Base-by-base conservation (phyloP, 75 land plant species). In the Cupressus sempervirens region DNA sequence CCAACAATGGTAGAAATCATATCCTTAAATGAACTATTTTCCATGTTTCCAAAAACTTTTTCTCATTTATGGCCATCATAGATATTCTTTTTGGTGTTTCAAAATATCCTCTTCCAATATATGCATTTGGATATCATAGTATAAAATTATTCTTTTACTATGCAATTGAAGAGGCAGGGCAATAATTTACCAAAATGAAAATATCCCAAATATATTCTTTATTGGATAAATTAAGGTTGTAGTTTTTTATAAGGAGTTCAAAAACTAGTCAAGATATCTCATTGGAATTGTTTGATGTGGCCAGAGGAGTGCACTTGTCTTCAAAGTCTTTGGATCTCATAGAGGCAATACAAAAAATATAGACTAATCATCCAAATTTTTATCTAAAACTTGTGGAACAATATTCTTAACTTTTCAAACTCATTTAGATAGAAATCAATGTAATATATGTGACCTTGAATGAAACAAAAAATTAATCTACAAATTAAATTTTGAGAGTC, bases 1-100 rank as follows among this genome's bases (percentile, higher is more conserved):
- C 99, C 99, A 72, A 96, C 85, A 48, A 98, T 98, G 76, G 98
- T 98, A 46, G 99, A 85, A 35, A 91, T 81, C 67, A 98, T 86
- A 80, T 98, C 99, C 90, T 98, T 97, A n/a, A n/a, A n/a, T n/a
- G n/a, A n/a, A n/a, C n/a, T n/a, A n/a, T n/a, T 56, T 56, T 20
- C 62, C 62, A 23, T 56, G 62, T 56, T 56, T 56, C 23, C 23
- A 18, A 56, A 56, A 14, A 20, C 4, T 18, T 18, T 1, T 50
- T 50, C 53, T 50, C 53, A 50, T 50, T 13, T 2, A 50, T 50
- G 53, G 13, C 15, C 53, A 50, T 50, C 53, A 50, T 50, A 2
- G 53, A 50, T 50, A 15, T 50, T 50, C 12, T 50, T 13, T 12
- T 50, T 50, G 53, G 53, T 50, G 53, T 74, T 74, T 74, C 12